Base-by-base conservation (phyloP, 73 alveolate species). In the Paramecium bursaria region DNA sequence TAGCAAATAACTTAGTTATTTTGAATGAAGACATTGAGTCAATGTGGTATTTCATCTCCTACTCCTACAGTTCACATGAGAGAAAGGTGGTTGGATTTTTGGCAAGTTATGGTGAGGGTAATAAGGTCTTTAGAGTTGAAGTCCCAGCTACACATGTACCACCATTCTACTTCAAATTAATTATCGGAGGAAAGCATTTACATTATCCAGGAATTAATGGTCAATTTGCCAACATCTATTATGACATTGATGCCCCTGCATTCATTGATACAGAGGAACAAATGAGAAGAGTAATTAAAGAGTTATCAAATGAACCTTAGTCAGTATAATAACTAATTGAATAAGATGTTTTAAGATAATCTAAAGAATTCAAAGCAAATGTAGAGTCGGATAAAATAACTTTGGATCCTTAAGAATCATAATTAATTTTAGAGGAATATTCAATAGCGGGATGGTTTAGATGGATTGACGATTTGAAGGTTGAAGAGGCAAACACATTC, bases 221-320 rank as follows among this genome's bases (percentile, higher is more conserved):
- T 21, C 44, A 67, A 14, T 67, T 67, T 67, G 82, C 82, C 1
- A 67, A 67, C 21, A 31, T 67, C 14, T 67, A 39, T 67, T 33
- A 35, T 67, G 82, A 67, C 44, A 23, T 67, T 3, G 82, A 67
- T 67, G 82, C 82, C 21, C 82, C 82, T 39, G 82, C 82, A 11
- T 67, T 67, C 44, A 67, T 67, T 39, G 82, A 67, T 67, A 47
- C 46, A 19, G 82, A 31, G 33, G 82, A 67, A n/a, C 33, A 67
- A 67, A 3, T 67, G 21, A 39, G 7, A 21, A 10, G 19, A 5
- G 4, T 33, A 11, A 67, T 67, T 31, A 67, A 67, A 0, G 48
- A 31, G 22, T 17, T 14, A 35, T 19, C 44, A 11, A 67, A 44
- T 67, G 22, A 67, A 39, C 23, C 33, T 44, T 57, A 53, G 1